phyloP scores from a whole-genome alignment of 2,329 filamentous ascomycete genomes.

The Fusarium subglutinans region DNA sequence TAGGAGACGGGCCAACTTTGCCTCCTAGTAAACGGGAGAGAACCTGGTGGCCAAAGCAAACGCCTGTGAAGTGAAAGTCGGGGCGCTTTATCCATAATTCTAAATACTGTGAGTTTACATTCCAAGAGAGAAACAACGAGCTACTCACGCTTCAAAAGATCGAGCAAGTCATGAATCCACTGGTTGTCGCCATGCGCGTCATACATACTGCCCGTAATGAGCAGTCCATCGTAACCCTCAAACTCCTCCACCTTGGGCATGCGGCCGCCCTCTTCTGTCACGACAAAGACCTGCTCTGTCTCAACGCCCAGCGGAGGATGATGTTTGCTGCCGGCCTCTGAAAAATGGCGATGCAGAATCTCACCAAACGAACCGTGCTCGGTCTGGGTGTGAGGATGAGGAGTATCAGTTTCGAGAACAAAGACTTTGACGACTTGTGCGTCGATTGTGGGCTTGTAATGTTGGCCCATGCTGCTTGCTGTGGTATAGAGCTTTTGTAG shows the following conservation, averaged over 20 bases:
- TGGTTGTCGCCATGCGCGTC: slow-evolving; percentile 75
- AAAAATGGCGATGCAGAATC: slow-evolving; percentile 62
- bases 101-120: slow-evolving; percentile 13
- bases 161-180: slow-evolving; percentile 78
- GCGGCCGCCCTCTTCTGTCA: slow-evolving; percentile 57
- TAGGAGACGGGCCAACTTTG: slow-evolving; percentile 71
- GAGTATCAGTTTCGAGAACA: slow-evolving; percentile 67
- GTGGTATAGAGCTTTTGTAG: slow-evolving; percentile 1
- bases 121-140: neutral
- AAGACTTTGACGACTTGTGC: slow-evolving; percentile 51
- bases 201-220: slow-evolving; percentile 75
- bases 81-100: slow-evolving; percentile 61
- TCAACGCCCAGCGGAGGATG: slow-evolving; percentile 64
- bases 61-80: slow-evolving; percentile 70
- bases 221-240: slow-evolving; percentile 74
- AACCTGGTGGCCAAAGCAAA: slow-evolving; percentile 87
- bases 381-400: slow-evolving; percentile 60
- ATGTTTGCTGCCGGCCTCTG: slow-evolving; percentile 60
- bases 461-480: slow-evolving; percentile 37
- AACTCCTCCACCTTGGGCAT: slow-evolving; percentile 60
- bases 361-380: slow-evolving; percentile 63
- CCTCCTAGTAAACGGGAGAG: slow-evolving; percentile 75
- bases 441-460: slow-evolving; percentile 40
- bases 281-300: slow-evolving; percentile 64
- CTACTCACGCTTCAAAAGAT: slow-evolving; percentile 56